Conservation (phyloP, 2,329 filamentous ascomycete genomes). For the Aspergillus niger region DNA sequence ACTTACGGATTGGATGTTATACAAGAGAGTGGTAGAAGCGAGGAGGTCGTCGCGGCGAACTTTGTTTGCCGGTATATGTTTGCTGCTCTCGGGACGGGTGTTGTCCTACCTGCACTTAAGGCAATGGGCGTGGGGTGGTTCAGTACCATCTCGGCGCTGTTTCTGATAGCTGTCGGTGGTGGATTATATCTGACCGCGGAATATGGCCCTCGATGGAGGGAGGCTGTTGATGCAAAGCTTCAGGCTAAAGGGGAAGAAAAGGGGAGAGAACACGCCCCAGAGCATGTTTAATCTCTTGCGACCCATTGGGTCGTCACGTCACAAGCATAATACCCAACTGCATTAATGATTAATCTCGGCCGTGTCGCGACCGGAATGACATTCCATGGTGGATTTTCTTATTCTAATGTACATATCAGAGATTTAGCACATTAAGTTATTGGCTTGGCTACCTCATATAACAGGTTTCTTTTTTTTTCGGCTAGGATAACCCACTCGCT, state of each 20-base stretch:
- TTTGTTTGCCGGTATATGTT: constrained; percentile 78
- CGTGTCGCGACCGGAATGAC: not conserved
- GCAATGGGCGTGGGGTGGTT: constrained; percentile 80
- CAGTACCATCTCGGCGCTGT: constrained; percentile 66
- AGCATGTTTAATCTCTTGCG: not conserved
- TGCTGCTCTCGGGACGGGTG: constrained; percentile 69
- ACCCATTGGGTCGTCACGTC: not conserved
- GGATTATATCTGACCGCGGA: constrained; percentile 53
- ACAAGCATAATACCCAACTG: not conserved
- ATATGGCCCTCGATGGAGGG: constrained; percentile 56
- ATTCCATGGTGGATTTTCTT: not conserved
- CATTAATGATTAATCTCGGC: not conserved
- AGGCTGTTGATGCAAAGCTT: constrained; percentile 54
- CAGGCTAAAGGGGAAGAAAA: constrained; percentile 36
- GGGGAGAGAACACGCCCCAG: constrained; percentile 13
- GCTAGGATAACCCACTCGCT: too few relatives aligned
- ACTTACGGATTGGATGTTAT: constrained; percentile 84
- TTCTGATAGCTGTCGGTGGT: constrained; percentile 53
- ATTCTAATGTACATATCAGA: not conserved
- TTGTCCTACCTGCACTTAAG: constrained; percentile 73
- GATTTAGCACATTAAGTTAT: not conserved
- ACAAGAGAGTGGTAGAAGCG: constrained; percentile 60
- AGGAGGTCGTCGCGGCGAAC: constrained; percentile 78
- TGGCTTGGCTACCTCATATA: not conserved
- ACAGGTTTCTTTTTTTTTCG: too few relatives aligned